Evolutionary conservation across 768 basidiomycete species (phyloP), one percentile per base, ranked within the genome.

Genomic region (Boletus rubropictus): DNA sequence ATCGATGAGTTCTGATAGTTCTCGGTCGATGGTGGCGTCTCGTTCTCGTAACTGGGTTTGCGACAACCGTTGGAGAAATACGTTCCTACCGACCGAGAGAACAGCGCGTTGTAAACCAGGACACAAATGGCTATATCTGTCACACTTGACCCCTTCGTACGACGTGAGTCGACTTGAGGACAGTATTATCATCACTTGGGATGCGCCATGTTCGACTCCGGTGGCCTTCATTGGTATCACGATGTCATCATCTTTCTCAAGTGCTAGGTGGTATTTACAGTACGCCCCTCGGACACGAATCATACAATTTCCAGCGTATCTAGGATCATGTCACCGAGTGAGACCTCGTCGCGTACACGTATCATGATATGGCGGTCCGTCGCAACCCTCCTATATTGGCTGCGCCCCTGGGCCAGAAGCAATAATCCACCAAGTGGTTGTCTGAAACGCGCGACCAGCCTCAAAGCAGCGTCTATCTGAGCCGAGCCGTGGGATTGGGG

Each of bases 381-480:
- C 25, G 40, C 58, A 7, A 60, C 43, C 36, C 58, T 57, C 28
- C 18, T 39, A 21, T 57, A 60, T 33, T 38, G 45, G 11, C 40
- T 37, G 7, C 38, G 52, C 0, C 48, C 41, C 20, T 45, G 32
- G 2, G 28, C 40, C 8, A 29, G 28, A 3, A 61, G 20, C n/a
- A 60, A 32, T 2, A 60, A 39, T 5, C 48, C 59, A 22, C 59
- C 46, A 0, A 61, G 28, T 0, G 55, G 44, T 25, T 50, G 50
- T 22, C 44, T 44, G 15, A 60, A 44, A 34, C 55, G 55, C 40
- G 48, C 35, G 0, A 37, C 33, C 9, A 60, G 12, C 27, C 27
- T 51, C 22, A 38, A 21, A 11, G 17, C 1, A n/a, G 32, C 2
- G 8, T 57, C 39, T 4, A 3, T 31, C 2, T 21, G 45, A 29